These are phyloP conservation scores for Bifiguratus adelaidae DNA, from an alignment of 192 early-diverging fungal species.

Conservation along the genomic window DNA sequence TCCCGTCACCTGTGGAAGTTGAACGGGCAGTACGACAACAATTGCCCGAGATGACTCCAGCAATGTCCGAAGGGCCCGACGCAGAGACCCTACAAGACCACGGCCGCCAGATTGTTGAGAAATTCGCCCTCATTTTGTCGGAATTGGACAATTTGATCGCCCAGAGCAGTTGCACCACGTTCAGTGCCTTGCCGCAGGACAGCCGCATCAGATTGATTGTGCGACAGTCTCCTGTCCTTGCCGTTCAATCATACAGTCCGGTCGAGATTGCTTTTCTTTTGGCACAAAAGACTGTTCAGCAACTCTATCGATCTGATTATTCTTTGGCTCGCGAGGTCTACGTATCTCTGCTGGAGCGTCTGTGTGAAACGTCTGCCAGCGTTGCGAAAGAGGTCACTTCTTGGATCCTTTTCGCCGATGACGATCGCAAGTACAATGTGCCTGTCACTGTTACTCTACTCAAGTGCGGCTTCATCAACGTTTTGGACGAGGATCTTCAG, in stretches of 20 bases:
- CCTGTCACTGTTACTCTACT: constrained; percentile 74
- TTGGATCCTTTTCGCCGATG: constrained; percentile 91
- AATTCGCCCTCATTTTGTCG: neutral
- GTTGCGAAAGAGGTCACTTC: constrained; percentile 76
- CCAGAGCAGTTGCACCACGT: constrained; percentile 28
- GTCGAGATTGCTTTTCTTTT: constrained; percentile 80
- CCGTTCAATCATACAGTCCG: constrained; percentile 52
- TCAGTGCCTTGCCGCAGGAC: constrained; percentile 61
- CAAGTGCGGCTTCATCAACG: constrained; percentile 61
- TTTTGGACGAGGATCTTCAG: constrained; percentile 80
- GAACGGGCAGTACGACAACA: too few species aligned
- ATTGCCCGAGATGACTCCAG: too few species aligned
- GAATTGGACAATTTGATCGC: constrained; percentile 75
- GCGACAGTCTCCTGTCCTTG: constrained; percentile 65
- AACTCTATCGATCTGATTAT: constrained; percentile 72
- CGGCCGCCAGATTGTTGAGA: constrained; percentile 3
- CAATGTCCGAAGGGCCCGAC: neutral
- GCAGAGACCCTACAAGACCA: neutral
- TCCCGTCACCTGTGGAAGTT: neutral
- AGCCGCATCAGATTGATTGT: constrained; percentile 69
- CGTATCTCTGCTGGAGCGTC: constrained; percentile 65
- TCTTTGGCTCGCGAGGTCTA: constrained; percentile 71
- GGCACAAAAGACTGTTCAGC: constrained; percentile 80
- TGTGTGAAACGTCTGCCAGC: constrained; percentile 77
- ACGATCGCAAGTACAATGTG: constrained; percentile 91